phyloP scores from a whole-genome alignment of 2,329 filamentous ascomycete genomes.

The Alternaria incomplexa region DNA sequence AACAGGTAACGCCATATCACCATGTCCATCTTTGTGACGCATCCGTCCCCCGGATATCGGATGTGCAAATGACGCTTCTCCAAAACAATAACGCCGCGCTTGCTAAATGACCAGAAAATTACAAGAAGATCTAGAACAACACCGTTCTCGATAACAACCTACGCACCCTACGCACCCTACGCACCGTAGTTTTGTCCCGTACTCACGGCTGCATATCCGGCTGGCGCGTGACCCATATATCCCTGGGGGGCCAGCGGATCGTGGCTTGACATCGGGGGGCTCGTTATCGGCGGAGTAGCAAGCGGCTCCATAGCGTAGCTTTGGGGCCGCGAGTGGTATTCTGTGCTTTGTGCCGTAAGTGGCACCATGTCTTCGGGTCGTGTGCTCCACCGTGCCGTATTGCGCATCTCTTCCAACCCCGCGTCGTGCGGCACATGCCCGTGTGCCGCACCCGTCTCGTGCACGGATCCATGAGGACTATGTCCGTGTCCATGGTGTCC shows the following conservation, averaged over 20 bases:
- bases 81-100: not conserved
- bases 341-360: slow-evolving; percentile 17
- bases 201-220: slow-evolving; percentile 20
- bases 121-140: not conserved
- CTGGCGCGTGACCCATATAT: slow-evolving; percentile 2
- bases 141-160: not conserved
- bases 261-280: slow-evolving; percentile 6
- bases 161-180: slow-evolving; percentile 14
- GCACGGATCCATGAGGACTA: slow-evolving; percentile 19
- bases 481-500: slow-evolving; percentile 26
- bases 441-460: slow-evolving; percentile 6
- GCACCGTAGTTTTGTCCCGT: slow-evolving; percentile 21
- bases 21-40: not conserved
- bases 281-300: slow-evolving; percentile 24
- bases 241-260: slow-evolving; percentile 7
- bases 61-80: not conserved
- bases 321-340: slow-evolving; percentile 19
- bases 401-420: not conserved
- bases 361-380: slow-evolving; percentile 9
- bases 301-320: slow-evolving; percentile 25
- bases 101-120: not conserved
- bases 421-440: not conserved
- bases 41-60: not conserved
- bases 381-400: slow-evolving; percentile 10
- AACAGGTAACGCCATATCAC: not conserved